Evolutionary conservation across 257 asterid species (phyloP).

Genomic region (Solanum habrochaites): DNA sequence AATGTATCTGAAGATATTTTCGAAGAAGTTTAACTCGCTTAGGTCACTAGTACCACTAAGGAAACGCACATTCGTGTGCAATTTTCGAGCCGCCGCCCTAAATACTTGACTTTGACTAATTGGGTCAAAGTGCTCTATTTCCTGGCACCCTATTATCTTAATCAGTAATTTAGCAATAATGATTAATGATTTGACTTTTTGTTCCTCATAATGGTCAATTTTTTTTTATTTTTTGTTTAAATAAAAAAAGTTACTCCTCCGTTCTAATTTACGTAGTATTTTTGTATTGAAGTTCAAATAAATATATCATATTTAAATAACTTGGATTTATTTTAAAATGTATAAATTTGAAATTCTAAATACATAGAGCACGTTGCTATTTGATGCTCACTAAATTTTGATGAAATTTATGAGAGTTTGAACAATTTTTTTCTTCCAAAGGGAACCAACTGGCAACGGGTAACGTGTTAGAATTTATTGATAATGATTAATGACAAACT

Average conservation of each 20-base stretch:
- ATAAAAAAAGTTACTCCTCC: too few relatives aligned
- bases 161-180: background rate
- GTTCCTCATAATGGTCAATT: background rate
- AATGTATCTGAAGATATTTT: rapidly evolving
- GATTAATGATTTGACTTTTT: background rate
- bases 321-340: too few relatives aligned
- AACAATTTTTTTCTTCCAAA: background rate
- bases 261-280: too few relatives aligned
- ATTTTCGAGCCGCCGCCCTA: background rate
- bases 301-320: too few relatives aligned
- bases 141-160: background rate
- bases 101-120: background rate
- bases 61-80: background rate
- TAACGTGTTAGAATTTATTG: background rate
- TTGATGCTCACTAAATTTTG: background rate
- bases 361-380: background rate
- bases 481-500: background rate
- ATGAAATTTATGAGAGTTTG: background rate
- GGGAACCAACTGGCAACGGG: background rate
- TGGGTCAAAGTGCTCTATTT: background rate
- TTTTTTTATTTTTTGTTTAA: background rate
- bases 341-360: background rate
- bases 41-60: background rate
- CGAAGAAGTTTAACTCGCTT: background rate
- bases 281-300: too few relatives aligned